phyloP scores from a whole-genome alignment of 768 basidiomycete species.

The Russula sp. region DNA sequence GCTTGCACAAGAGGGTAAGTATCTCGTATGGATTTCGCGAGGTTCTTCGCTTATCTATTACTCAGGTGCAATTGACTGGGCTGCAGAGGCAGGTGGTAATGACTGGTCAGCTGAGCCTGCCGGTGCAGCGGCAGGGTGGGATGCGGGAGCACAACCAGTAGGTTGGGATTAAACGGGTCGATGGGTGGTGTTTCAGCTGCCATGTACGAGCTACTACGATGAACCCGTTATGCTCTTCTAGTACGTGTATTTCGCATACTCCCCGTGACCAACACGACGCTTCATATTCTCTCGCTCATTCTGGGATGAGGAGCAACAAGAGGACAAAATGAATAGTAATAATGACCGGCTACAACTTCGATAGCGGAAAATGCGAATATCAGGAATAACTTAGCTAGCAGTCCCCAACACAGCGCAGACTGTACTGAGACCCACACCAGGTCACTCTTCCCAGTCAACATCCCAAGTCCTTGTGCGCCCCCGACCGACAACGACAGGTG shows the following conservation, averaged over 20 bases:
- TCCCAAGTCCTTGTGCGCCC: constrained; percentile 17
- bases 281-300: not conserved
- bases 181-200: constrained; percentile 7
- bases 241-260: constrained; percentile 2
- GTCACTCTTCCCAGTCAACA: constrained; percentile 22
- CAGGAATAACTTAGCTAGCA: constrained; percentile 11
- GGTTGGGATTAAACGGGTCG: constrained; percentile 21
- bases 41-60: not conserved
- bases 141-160: not conserved
- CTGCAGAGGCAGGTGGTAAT: constrained; percentile 27
- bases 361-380: constrained; percentile 1
- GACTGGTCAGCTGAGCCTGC: constrained; percentile 29
- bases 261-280: constrained; percentile 9
- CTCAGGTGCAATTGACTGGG: constrained; percentile 31
- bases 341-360: constrained; percentile 1
- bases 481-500: constrained; percentile 38
- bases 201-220: constrained; percentile 16
- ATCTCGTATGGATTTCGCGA: constrained; percentile 11
- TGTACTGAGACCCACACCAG: no score
- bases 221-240: constrained; percentile 5
- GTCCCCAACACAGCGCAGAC: not conserved
- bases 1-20: constrained; percentile 55
- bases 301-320: not conserved
- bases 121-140: constrained; percentile 20
- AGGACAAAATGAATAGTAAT: not conserved